Evolutionary conservation across 495 filamentous ascomycete species (phyloP).

Genomic region (Talaromyces wortmannii): DNA sequence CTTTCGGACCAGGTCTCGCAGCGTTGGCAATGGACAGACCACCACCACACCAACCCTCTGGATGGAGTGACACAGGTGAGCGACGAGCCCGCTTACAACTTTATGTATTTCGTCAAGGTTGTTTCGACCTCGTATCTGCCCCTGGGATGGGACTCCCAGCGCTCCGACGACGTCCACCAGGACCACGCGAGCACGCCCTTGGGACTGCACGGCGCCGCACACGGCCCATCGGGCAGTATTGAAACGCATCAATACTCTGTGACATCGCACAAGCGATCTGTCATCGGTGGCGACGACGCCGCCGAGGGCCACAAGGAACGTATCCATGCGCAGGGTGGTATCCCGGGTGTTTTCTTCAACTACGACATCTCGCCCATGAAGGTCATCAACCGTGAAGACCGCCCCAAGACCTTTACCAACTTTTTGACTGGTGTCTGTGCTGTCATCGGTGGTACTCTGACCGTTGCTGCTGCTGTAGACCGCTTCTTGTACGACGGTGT

Average conservation of each 20-base stretch:
- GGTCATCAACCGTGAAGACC: conserved; percentile 92
- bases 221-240: conserved; percentile 64
- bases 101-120: conserved; percentile 99
- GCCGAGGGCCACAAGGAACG: conserved; percentile 85
- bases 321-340: conserved; percentile 80
- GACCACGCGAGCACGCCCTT: conserved; percentile 50
- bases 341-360: conserved; percentile 96
- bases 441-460: conserved; percentile 89
- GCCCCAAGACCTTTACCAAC: conserved; percentile 76
- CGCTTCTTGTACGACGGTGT: conserved; percentile 85
- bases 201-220: conserved; percentile 52
- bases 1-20: conserved; percentile 65
- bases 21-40: conserved; percentile 76
- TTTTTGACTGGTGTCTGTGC: conserved; percentile 94
- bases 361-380: conserved; percentile 99
- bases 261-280: conserved; percentile 85
- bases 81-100: conserved; percentile 80
- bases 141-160: conserved; percentile 64
- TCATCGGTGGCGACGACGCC: conserved; percentile 72
- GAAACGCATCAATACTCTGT: conserved; percentile 98
- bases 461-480: conserved; percentile 90
- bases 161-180: conserved; percentile 36
- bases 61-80: conserved; percentile 74
- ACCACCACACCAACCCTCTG: conserved; percentile 90
- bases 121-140: conserved; percentile 92